Evolutionary conservation across 2,329 filamentous ascomycete species (phyloP).

Genomic region (Aspergillus clavatus): DNA sequence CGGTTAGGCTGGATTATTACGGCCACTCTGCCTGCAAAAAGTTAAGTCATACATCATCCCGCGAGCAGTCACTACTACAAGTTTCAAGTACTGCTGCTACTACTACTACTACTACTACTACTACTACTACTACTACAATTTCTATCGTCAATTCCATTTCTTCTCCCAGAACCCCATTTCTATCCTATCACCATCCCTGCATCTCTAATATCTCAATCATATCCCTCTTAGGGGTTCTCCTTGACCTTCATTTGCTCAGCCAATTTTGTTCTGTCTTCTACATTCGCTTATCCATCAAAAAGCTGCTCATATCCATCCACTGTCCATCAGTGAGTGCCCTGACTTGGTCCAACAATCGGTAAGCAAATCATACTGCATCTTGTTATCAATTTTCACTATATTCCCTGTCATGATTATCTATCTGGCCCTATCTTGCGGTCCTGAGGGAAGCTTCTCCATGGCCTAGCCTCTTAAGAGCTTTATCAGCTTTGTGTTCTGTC

Average conservation of each 20-base stretch:
- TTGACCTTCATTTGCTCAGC: conserved; percentile 4
- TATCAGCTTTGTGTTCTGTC: conserved; percentile 4
- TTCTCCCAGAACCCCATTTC: too few relatives aligned
- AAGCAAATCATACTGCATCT: conserved; percentile 15
- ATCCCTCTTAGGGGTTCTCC: conserved; percentile 2
- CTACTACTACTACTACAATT: not conserved
- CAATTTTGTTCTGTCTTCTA: conserved; percentile 2
- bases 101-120: conserved; percentile 3
- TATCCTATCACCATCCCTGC: not conserved
- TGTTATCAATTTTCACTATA: conserved; percentile 13
- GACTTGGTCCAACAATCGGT: conserved; percentile 13
- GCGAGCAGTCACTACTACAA: conserved; percentile 5
- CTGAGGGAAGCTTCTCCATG: not conserved
- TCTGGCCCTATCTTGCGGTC: not conserved
- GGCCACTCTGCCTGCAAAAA: conserved; percentile 13
- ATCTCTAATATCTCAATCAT: conserved; percentile 7
- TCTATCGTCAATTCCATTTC: conserved; percentile 6
- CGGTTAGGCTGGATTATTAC: conserved; percentile 17
- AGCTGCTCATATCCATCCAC: conserved; percentile 1
- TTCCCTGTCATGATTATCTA: not conserved
- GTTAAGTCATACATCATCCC: conserved; percentile 31
- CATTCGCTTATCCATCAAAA: conserved; percentile 10
- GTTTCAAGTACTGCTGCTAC: not conserved
- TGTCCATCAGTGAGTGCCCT: conserved; percentile 5
- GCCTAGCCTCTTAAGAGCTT: conserved; percentile 4